phyloP scores from a whole-genome alignment of 306 rosid genomes.

The Arachis hypogaea region DNA sequence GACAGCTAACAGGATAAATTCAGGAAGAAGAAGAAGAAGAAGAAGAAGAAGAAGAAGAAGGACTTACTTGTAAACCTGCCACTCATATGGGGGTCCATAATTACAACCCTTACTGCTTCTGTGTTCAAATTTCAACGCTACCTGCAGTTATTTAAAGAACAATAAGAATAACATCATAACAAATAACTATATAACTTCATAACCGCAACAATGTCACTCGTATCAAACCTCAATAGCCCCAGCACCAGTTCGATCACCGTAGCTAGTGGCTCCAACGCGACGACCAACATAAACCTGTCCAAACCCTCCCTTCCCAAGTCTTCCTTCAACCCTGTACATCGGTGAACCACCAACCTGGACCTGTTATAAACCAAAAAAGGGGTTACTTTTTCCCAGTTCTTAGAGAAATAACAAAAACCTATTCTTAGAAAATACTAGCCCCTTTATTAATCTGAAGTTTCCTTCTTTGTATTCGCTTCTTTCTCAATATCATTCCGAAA shows the following conservation, averaged over 20 bases:
- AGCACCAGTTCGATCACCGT: slow-evolving; percentile 62
- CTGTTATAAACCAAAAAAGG: slow-evolving; percentile 47
- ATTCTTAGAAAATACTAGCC: neutral
- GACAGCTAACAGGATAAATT: neutral
- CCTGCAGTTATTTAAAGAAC: slow-evolving; percentile 50
- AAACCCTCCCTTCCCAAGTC: slow-evolving; percentile 95
- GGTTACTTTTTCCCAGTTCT: too few species aligned
- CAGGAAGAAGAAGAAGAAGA: too few species aligned
- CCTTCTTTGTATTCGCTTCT: too few species aligned
- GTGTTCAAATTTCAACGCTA: slow-evolving; percentile 95
- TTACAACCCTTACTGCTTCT: slow-evolving; percentile 93
- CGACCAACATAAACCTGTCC: slow-evolving; percentile 96
- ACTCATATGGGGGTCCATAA: slow-evolving; percentile 90
- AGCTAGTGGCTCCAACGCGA: slow-evolving; percentile 54
- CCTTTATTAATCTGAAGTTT: neutral
- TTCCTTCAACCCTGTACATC: slow-evolving; percentile 64
- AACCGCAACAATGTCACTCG: slow-evolving; percentile 47
- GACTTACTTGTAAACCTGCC: slow-evolving; percentile 96
- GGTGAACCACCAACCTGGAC: slow-evolving; percentile 97
- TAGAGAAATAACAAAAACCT: neutral
- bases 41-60: neutral
- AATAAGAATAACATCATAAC: neutral
- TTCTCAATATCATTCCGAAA: too few species aligned
- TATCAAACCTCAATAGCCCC: slow-evolving; percentile 66
- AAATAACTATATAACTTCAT: neutral